Evolutionary conservation across 805 yeast genomes (phyloP), one percentile per base, ranked within the genome.

Genomic region (Cephaloascus fragrans): DNA sequence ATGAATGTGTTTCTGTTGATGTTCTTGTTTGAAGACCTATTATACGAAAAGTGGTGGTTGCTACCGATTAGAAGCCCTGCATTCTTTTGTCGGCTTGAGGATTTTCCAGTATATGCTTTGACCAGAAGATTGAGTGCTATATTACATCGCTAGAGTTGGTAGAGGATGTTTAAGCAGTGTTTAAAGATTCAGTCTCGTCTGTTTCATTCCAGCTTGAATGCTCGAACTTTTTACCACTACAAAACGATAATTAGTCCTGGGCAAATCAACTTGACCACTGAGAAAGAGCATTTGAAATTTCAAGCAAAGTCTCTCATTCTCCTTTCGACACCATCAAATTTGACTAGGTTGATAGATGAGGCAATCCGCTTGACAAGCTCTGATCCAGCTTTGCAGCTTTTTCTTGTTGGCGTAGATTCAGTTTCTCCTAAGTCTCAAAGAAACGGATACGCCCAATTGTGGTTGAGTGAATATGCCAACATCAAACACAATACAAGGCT

Each of bases 321-420:
- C 4, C 48, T 65, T 28, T 45, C 69, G 4, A 67, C 73, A 2
- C 64, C 69, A 15, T 48, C 54, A 4, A 49, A 55, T 34, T 47
- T 66, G 8, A 52, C 61, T 1, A 36, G 38, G 4, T 55, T 57
- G 26, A 60, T 64, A n/a, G 54, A 55, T 19, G 47, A 55, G 33
- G 51, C 63, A 15, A 56, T 65, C 10, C 34, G 41, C 1, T 41
- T 57, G 9, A 47, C 51, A 42, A 56, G 59, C 33, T 28, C 50
- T 15, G 39, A 51, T 14, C 42, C 34, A 17, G 39, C 48, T 4
- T 32, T 65, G 16, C 70, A 64, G 46, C 56, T 64, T 2, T 47
- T 61, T 9, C 69, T 65, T 12, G 71, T 69, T 1, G 70, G 69
- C 1, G 53, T 64, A 3, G 71, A 67, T 40, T 47, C 64, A 3